Base-by-base conservation (phyloP, 768 basidiomycete species). In the Boletus speciosus region DNA sequence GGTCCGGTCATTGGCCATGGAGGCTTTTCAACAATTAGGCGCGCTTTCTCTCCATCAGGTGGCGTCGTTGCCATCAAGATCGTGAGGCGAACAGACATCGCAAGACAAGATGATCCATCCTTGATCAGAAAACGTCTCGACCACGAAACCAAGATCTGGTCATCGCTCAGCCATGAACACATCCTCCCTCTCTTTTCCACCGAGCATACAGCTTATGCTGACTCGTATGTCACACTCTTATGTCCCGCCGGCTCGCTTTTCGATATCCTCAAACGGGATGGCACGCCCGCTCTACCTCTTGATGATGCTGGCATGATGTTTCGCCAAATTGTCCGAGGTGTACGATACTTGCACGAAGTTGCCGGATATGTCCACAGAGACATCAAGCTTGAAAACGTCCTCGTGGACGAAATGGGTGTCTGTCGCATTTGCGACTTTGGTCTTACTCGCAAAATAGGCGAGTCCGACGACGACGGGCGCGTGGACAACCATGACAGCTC, bases 301-400 rank as follows among this genome's bases (percentile, higher is more conserved):
- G 90, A 92, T 60, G 90, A 91, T 63, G 85, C 80, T 4, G 89
- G 89, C 47, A 86, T 84, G 78, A 84, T 92, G 81, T 92, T 94
- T 66, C 79, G 86, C 50, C 91, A 95, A 76, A 80, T 95, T 60
- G 89, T 91, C 47, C 76, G 86, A 51, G 92, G 90, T 19, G 71
- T 94, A 65, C 80, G 83, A 49, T 94, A 94, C 73, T 71, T 96
- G 66, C 93, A 96, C 69, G 82, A 86, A 54, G 80, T 81, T 39
- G 86, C 84, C 27, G 72, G 79, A 8, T 82, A 88, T 61, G 88
- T 95, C 50, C 96, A 99, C 74, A 82, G 93, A 62, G 97, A 99
- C 73, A 76, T 99, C 70, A 99, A 99, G 75, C 82, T 97, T 55
- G 97, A 98, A 73, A 99, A 99, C 74, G 84, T 98, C 46, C 82